Evolutionary conservation across 331 rosid genomes (phyloP).

Genomic region (Malus hybrid): DNA sequence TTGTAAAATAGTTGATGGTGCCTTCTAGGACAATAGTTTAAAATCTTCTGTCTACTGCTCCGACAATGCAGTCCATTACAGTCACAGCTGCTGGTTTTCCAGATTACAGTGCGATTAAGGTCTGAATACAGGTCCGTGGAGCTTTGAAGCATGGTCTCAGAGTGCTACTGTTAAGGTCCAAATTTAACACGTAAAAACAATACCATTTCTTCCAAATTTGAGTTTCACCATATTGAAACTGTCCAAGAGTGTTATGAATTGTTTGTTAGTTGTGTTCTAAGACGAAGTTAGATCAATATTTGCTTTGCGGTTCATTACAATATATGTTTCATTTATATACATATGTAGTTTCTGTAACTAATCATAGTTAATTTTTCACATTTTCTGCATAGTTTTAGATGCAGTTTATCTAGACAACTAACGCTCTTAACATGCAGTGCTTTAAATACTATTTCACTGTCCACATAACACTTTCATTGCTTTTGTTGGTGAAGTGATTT

Average conservation of each 20-base stretch:
- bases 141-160: slow-evolving; percentile 6
- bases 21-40: not conserved
- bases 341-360: not conserved
- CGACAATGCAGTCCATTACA: not conserved
- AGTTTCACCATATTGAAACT: not conserved
- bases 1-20: not conserved
- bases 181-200: slow-evolving; percentile 9
- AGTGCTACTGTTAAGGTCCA: slow-evolving; percentile 14
- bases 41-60: slow-evolving; percentile 8
- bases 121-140: slow-evolving; percentile 6
- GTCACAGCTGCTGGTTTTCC: slow-evolving; percentile 10
- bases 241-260: not conserved
- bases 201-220: not conserved
- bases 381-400: not conserved
- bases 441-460: not conserved
- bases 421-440: not conserved
- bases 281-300: not conserved
- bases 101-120: slow-evolving; percentile 7
- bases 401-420: not conserved
- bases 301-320: not conserved
- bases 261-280: not conserved
- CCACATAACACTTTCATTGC: not conserved
- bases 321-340: not conserved
- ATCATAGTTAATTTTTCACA: not conserved
- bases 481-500: not conserved